Evolutionary conservation across 2,329 filamentous ascomycete genomes (phyloP).

Genomic region (Colletotrichum graminicola): DNA sequence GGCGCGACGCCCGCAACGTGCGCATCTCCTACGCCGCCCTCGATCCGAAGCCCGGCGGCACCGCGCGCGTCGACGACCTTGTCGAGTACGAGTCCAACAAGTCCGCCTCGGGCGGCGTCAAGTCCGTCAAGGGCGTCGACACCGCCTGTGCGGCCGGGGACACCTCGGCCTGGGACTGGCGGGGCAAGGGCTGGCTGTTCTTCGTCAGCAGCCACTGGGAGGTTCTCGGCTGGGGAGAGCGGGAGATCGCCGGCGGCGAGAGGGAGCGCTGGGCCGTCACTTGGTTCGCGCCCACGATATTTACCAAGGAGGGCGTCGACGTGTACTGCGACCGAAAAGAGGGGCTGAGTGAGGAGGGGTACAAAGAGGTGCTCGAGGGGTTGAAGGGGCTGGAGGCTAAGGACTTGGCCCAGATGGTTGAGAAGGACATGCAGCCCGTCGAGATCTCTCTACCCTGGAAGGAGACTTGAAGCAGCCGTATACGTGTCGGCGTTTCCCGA

Average conservation of each 20-base stretch:
- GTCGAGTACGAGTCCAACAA: slow-evolving; percentile 75
- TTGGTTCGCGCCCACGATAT: slow-evolving; percentile 85
- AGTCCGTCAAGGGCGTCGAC: slow-evolving; percentile 76
- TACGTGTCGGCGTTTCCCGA: background rate
- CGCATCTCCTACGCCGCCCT: slow-evolving; percentile 79
- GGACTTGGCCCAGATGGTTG: slow-evolving; percentile 65
- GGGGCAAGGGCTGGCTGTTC: slow-evolving; percentile 79
- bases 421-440: slow-evolving; percentile 63
- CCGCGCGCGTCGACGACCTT: slow-evolving; percentile 73
- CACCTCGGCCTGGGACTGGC: slow-evolving; percentile 76
- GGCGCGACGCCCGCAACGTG: slow-evolving; percentile 83
- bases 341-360: slow-evolving; percentile 70
- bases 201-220: slow-evolving; percentile 85
- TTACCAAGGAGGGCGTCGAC: slow-evolving; percentile 86
- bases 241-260: slow-evolving; percentile 53
- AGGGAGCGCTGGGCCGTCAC: slow-evolving; percentile 81
- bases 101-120: slow-evolving; percentile 58
- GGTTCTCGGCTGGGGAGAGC: slow-evolving; percentile 79
- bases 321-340: slow-evolving; percentile 75
- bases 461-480: slow-evolving; percentile 41
- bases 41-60: slow-evolving; percentile 53
- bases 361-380: slow-evolving; percentile 66
- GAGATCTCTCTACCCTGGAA: slow-evolving; percentile 66
- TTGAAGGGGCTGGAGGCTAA: slow-evolving; percentile 66
- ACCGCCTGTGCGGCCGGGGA: slow-evolving; percentile 52